Evolutionary conservation across 2,329 filamentous ascomycete genomes (phyloP).

Genomic region (Ilyonectria mors-panacis): DNA sequence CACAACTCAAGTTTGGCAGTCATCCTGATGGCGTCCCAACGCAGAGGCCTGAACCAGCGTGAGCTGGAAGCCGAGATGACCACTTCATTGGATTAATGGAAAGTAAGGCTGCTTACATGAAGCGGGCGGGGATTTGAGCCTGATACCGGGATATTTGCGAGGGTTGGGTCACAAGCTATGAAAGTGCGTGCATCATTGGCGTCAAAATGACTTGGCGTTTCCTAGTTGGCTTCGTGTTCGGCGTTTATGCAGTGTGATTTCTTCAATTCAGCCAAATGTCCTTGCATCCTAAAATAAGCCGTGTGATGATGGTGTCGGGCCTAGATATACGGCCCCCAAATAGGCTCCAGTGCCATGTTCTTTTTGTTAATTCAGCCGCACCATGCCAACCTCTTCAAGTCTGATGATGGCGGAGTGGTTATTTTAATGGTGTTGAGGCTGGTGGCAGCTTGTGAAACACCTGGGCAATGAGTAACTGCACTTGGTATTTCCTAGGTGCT

Average conservation of each 20-base stretch:
- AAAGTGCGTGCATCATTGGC: background rate
- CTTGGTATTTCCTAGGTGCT: no score
- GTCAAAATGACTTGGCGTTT: background rate
- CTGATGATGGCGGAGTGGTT: background rate
- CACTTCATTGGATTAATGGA: background rate
- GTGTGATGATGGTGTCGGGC: background rate
- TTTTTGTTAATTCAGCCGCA: background rate
- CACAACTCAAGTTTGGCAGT: background rate
- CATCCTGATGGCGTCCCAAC: background rate
- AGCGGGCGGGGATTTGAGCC: background rate
- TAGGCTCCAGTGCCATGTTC: background rate
- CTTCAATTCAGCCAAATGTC: background rate
- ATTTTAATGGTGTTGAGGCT: background rate
- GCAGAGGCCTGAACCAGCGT: background rate
- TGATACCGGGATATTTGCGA: background rate
- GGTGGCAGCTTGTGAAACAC: background rate
- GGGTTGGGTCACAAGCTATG: background rate
- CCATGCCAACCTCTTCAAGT: background rate
- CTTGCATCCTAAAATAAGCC: background rate
- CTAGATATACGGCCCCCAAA: background rate
- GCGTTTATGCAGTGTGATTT: background rate
- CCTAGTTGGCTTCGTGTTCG: background rate
- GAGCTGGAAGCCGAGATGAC: background rate
- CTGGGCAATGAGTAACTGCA: background rate
- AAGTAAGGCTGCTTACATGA: background rate